Evolutionary conservation across 805 yeast genomes (phyloP), one percentile per base, ranked within the genome.

Genomic region (Komagataella phaffii): DNA sequence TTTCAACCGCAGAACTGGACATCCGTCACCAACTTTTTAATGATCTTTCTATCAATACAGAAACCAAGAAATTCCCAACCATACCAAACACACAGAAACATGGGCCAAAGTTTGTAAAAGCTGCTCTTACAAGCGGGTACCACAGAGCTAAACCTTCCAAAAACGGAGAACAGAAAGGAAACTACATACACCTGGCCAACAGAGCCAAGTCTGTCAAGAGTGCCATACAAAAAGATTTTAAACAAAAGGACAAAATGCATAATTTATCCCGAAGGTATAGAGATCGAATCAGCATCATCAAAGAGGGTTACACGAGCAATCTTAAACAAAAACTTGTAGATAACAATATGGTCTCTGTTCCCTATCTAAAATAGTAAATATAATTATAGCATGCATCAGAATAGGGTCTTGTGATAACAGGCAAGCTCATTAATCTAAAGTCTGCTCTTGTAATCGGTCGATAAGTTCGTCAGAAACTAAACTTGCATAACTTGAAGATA

Each of bases 1-100:
- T 59, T 6, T 47, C 49, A 6, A 53, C 47, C 1, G 23, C 24
- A 2, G 62, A 59, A 48, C 2, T 10, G n/a, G 5, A 12, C 10
- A 24, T 47, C 7, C 17, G 40, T 14, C 40, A 30, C 14, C 40
- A 30, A 14, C 40, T 30, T 30, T 30, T 30, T 5, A 30, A 30
- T 8, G 40, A 30, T 30, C 40, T 30, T 30, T 30, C 40, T 1
- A 30, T 30, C 40, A 10, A 10, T 10, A 14, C 40, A 8, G 40
- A 14, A 7, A 10, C 40, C 5, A 30, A 30, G 12, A 30, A 30
- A 30, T 30, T 30, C 40, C 40, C 40, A 10, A 30, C 14, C 12
- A 30, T 30, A 30, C 40, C 40, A 30, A 30, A 30, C 14, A 30
- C 40, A 30, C 40, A 30, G 40, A 30, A 30, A 30, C 40, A 30